A percentile compares a stretch with the other conserved stretches of the same genome.
These are phyloP conservation scores for Aegilops bicornis DNA, from an alignment of 176 grass and related monocot genomes.

Conservation along the genomic window DNA sequence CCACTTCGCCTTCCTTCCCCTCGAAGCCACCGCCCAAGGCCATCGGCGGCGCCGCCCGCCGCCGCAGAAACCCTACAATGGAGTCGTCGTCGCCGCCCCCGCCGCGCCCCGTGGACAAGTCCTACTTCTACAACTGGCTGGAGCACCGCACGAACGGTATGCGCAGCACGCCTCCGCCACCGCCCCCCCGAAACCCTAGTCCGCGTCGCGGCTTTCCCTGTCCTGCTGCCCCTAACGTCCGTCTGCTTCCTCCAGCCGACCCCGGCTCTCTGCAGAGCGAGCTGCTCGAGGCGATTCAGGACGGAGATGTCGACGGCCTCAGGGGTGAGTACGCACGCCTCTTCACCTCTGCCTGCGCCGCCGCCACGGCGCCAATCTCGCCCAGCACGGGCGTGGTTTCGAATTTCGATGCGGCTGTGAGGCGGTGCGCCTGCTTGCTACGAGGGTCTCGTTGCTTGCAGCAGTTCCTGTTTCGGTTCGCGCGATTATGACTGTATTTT, in stretches of 20 bases:
- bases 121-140: not conserved
- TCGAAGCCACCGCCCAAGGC: not conserved
- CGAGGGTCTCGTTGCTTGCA: not conserved
- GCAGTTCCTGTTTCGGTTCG: not conserved
- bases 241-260: not conserved
- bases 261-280: not conserved
- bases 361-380: not conserved
- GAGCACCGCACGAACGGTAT: not conserved
- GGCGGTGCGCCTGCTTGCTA: not conserved
- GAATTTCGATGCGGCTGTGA: not conserved
- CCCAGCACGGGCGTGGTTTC: not conserved
- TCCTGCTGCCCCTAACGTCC: not conserved
- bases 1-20: not conserved
- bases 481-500: not conserved
- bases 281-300: not conserved
- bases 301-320: not conserved
- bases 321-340: not conserved
- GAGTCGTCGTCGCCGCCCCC: not conserved
- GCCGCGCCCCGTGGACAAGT: not conserved
- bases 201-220: not conserved
- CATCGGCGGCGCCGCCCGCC: not conserved
- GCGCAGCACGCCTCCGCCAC: not conserved
- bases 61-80: not conserved
- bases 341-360: not conserved
- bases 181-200: not conserved